Base-by-base conservation (phyloP, 2,329 filamentous ascomycete genomes). In the Colletotrichum cuscutae region DNA sequence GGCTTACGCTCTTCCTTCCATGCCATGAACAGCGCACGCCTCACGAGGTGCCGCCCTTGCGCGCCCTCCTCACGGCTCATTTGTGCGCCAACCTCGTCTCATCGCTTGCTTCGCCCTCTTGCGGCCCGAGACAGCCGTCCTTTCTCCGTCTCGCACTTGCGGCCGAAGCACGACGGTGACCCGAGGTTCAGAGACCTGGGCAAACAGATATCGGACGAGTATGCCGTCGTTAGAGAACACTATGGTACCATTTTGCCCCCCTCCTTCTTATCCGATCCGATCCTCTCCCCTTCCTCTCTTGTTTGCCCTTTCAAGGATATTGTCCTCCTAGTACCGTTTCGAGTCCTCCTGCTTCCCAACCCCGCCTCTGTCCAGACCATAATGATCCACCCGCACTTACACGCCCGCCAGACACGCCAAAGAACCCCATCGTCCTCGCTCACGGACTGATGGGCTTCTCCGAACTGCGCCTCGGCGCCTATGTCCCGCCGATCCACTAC, bases 371-470 rank as follows among this genome's bases (percentile, higher is more conserved):
- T 42, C 19, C 52, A 73, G 63, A 49, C 24, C 26, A 63, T 35
- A 56, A 26, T 37, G 46, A 63, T 46, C 42, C 68, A 71, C 64
- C 52, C 68, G 65, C 13, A 53, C 58, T 63, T 52, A 63, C 42
- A 37, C 30, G 30, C 37, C n/a, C 37, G 3, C 72, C 71, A 89
- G 87, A 84, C 53, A 87, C 88, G 4, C 90, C 90, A 2, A 89
- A 88, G 76, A 78, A 91, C 75, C 89, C 90, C 57, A 88, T 93
- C 67, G 89, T 92, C 66, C 87, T 93, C 42, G 90, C 90, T 65
- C 91, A 92, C 77, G 91, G 91, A 68, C 84, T 93, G 61, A 83
- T 92, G 64, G 91, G 91, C 76, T 93, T 92, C 78, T 85, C 89
- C 49, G 87, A 91, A 78, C 83, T 92, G 26, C 83, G 82, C 46